Evolutionary conservation across 208 protist genomes (phyloP), one percentile per base, ranked within the genome.

Genomic region (Leishmania mexicana): DNA sequence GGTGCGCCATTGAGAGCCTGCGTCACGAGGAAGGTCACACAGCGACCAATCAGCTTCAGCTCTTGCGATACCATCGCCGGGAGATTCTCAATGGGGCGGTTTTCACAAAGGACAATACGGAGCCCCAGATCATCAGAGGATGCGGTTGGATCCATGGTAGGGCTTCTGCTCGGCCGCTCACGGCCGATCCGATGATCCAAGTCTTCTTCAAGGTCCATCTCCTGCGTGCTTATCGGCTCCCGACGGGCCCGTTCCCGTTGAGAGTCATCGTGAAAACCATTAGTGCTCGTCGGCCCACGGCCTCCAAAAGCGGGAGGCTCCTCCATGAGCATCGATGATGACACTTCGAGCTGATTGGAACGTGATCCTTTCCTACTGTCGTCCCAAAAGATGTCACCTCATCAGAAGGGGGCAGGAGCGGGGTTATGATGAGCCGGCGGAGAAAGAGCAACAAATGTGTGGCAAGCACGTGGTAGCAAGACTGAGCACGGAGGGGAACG

Each of bases 41-140:
- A 90, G n/a, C 91, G 88, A n/a, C 93, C 93, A 62, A 96, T 95
- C 45, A 96, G 83, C 68, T 92, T 92, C 47, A 96, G 81, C 77
- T 96, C 91, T 24, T 88, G 88, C n/a, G 85, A 76, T 0, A 68
- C 60, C 35, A 97, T 76, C 19, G 58, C 28, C 31, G 94, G 94
- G 60, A 97, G 53, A 62, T 97, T 89, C 54, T 90, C 86, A 64
- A 94, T 93, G 0, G 91, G 87, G 15, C 73, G 75, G 62, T 93
- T 79, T 0, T 86, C 78, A 76, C 91, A 88, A 40, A 95, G 88
- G 58, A 92, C 78, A 13, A 88, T 80, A 21, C 72, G 74, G 3
- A 47, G 15, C n/a, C 90, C 73, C 7, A 85, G 60, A 0, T 85
- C 83, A 3, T 90, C 83, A 40, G 92, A 86, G 0, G 75, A 24